These are phyloP conservation scores for Talaromyces sp. DNA, from an alignment of 2,329 filamentous ascomycete species.

Conservation along the genomic window DNA sequence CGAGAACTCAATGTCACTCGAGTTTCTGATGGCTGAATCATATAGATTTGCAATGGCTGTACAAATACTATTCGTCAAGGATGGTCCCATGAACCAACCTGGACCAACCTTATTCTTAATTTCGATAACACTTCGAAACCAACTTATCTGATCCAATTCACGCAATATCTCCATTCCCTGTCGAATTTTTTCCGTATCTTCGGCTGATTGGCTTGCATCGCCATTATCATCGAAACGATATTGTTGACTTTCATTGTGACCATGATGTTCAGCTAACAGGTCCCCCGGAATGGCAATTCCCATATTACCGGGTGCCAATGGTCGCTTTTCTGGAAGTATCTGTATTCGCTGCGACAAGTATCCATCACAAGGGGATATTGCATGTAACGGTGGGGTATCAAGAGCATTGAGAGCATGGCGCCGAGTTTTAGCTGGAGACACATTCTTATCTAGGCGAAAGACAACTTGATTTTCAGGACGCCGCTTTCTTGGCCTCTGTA, in stretches of 20 bases:
- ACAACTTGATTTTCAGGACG: not conserved
- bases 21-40: not conserved
- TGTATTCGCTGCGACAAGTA: not conserved
- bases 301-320: not conserved
- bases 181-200: not conserved
- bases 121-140: not conserved
- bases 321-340: not conserved
- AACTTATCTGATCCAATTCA: not conserved
- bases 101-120: constrained; percentile 2
- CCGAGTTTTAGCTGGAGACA: not conserved
- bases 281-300: not conserved
- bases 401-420: not conserved
- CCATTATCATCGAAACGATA: not conserved
- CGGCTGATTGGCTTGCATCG: not conserved
- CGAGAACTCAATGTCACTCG: not conserved
- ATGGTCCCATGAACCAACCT: not conserved
- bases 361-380: not conserved
- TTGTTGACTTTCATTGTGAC: not conserved
- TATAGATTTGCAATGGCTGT: not conserved
- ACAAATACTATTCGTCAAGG: not conserved
- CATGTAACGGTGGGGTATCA: not conserved
- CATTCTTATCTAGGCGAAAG: not conserved
- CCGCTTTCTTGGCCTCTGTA: not conserved
- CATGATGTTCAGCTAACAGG: not conserved
- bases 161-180: not conserved